phyloP scores from a whole-genome alignment of 2,329 filamentous ascomycete genomes.

The Blumeria graminis region DNA sequence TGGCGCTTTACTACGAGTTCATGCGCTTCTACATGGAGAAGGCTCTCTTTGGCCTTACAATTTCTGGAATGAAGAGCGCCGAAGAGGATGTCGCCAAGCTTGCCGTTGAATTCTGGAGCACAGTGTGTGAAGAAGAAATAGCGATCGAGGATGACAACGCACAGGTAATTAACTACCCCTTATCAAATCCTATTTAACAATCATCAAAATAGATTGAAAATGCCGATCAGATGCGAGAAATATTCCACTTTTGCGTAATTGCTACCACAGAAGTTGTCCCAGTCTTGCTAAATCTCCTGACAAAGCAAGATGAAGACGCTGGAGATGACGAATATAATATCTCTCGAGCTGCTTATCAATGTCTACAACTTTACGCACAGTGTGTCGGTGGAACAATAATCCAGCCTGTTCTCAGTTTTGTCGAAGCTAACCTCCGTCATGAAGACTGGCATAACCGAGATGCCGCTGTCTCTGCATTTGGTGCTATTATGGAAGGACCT shows the following conservation, averaged over 20 bases:
- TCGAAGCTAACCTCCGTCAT: constrained; percentile 69
- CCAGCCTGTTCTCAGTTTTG: constrained; percentile 65
- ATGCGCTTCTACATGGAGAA: constrained; percentile 99
- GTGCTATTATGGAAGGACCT: constrained; percentile 95
- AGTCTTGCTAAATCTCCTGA: constrained; percentile 66
- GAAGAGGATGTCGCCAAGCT: constrained; percentile 97
- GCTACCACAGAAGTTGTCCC: constrained; percentile 87
- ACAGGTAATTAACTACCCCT: constrained; percentile 25
- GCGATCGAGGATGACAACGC: constrained; percentile 93
- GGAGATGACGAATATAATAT: constrained; percentile 94
- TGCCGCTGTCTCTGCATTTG: constrained; percentile 89
- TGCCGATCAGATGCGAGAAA: constrained; percentile 45
- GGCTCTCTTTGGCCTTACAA: constrained; percentile 88
- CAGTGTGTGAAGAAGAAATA: constrained; percentile 97
- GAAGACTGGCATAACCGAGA: constrained; percentile 92
- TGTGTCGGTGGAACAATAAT: constrained; percentile 71
- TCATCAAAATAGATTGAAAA: constrained; percentile 9
- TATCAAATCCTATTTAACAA: constrained; percentile 1
- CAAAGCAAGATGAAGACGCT: constrained; percentile 95
- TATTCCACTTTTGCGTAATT: constrained; percentile 88
- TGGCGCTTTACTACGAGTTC: constrained; percentile 97
- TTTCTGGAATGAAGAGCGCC: constrained; percentile 93
- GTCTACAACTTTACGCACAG: constrained; percentile 83
- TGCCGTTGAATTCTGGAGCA: constrained; percentile 98
- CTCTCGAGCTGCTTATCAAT: constrained; percentile 86